Evolutionary conservation across 2,329 filamentous ascomycete genomes (phyloP).

Genomic region (Lecanosticta acicola): DNA sequence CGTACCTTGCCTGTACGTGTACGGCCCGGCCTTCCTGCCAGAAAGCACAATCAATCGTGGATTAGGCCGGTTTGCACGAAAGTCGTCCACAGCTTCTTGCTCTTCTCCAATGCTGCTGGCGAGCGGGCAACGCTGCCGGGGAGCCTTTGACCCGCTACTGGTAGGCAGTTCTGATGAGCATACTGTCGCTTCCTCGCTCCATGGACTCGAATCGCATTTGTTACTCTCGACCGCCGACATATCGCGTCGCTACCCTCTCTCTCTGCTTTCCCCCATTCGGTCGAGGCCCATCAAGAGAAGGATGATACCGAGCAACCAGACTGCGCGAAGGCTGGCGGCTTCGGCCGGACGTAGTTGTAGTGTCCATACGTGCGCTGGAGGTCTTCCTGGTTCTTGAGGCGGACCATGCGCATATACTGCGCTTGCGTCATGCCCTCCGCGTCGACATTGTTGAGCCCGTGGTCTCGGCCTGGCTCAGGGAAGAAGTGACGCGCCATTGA

Average conservation of each 20-base stretch:
- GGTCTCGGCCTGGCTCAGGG: conserved; percentile 1
- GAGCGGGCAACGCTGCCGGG: too few relatives aligned
- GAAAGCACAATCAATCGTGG: too few relatives aligned
- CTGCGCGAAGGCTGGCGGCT: conserved; percentile 9
- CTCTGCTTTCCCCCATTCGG: neutral
- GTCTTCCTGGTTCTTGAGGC: conserved; percentile 18
- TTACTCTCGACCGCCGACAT: too few relatives aligned
- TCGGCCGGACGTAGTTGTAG: conserved; percentile 3
- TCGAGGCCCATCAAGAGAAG: neutral
- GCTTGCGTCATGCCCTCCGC: conserved; percentile 18
- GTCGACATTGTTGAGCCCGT: conserved; percentile 3
- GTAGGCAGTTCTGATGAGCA: too few relatives aligned
- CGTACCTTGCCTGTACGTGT: too few relatives aligned
- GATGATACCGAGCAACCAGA: conserved; percentile 12
- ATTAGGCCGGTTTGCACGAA: too few relatives aligned
- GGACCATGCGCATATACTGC: conserved; percentile 24
- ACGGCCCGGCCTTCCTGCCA: too few relatives aligned
- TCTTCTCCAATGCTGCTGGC: too few relatives aligned
- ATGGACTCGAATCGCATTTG: too few relatives aligned
- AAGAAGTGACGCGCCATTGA: conserved; percentile 19
- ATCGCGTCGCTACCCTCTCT: neutral
- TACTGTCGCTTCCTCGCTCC: too few relatives aligned
- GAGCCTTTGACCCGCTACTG: too few relatives aligned
- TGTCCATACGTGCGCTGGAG: conserved; percentile 15
- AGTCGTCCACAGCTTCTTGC: too few relatives aligned